phyloP scores from a whole-genome alignment of 768 basidiomycete species.

The Pleurotus pulmonarius region DNA sequence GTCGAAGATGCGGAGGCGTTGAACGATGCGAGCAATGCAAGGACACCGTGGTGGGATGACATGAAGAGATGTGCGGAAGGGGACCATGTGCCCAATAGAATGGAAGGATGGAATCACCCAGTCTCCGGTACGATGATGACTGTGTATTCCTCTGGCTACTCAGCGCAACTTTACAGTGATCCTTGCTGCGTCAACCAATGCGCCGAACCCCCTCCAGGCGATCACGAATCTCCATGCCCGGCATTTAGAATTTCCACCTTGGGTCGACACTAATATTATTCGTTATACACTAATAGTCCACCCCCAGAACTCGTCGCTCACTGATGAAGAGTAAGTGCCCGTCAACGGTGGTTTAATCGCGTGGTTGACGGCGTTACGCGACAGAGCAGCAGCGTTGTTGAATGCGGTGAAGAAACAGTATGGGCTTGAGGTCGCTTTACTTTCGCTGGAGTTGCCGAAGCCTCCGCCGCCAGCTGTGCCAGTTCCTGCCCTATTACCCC shows the following conservation, averaged over 20 bases:
- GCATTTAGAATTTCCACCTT: slow-evolving; percentile 63
- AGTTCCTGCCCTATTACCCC: slow-evolving; percentile 61
- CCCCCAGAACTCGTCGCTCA: slow-evolving; percentile 61
- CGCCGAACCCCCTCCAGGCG: slow-evolving; percentile 78
- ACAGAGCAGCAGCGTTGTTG: slow-evolving; percentile 71
- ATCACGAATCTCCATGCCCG: slow-evolving; percentile 73
- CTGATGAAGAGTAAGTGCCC: slow-evolving; percentile 71
- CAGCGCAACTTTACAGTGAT: slow-evolving; percentile 51
- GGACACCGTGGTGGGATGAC: slow-evolving; percentile 89
- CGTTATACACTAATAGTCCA: slow-evolving; percentile 79
- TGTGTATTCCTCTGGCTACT: slow-evolving; percentile 6
- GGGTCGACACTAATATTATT: slow-evolving; percentile 74
- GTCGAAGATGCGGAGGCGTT: slow-evolving; percentile 57
- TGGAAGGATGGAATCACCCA: slow-evolving; percentile 87
- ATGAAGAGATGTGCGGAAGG: slow-evolving; percentile 73
- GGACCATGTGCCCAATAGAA: slow-evolving; percentile 65
- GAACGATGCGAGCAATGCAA: slow-evolving; percentile 32
- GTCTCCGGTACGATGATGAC: slow-evolving; percentile 59
- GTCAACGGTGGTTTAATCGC: slow-evolving; percentile 5
- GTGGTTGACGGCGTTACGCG: slow-evolving; percentile 6
- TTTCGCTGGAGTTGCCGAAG: slow-evolving; percentile 57
- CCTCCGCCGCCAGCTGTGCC: slow-evolving; percentile 65
- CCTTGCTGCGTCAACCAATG: slow-evolving; percentile 76
- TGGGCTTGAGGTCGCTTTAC: slow-evolving; percentile 72
- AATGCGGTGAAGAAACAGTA: slow-evolving; percentile 88